Base-by-base conservation (phyloP, 2,329 filamentous ascomycete species). In the Biscogniauxia mediterranea region DNA sequence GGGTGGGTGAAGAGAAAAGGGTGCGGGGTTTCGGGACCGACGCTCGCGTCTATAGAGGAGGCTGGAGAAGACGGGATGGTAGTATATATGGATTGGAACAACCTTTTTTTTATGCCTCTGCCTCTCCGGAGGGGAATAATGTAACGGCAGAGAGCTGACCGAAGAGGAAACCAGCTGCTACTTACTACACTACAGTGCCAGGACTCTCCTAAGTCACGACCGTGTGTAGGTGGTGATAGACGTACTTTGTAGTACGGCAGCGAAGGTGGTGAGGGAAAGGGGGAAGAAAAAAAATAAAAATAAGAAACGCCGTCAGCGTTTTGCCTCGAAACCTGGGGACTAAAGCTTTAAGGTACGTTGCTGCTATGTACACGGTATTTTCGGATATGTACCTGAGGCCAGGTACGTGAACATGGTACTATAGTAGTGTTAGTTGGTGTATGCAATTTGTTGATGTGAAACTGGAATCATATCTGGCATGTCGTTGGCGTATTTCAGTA, bases 1-100 rank as follows among this genome's bases (percentile, higher is more conserved):
- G 15, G 21, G 38, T 53, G 54, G 19, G 57, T 53, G 59, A 55
- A 54, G 61, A 60, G 52, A 57, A 46, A 32, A 54, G 60, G 66
- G 64, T 70, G 70, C 69, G 69, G 66, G 67, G 62, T 66, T 65
- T 71, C 70, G 70, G 70, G 70, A 71, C 70, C 70, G 70, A 71
- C 56, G 46, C 28, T 23, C 51, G 58, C 54, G 60, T 49, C 53
- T 58, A 53, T 32, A 32, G 17, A 49, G 50, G 38, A 49, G 15
- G 25, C 23, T 21, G 49, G 21, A 51, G 49, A 46, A 13, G 46
- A 21, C 15, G n/a, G 19, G 28, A 32, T 25, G 23, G 46, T 50
- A 50, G 46, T 32, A 32, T 32, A 32, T 32, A 32, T 32, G 11
- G 28, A 32, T 9, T 32, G 28, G 28, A 32, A 5, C 26, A 28